These are phyloP conservation scores for Rubroshorea leprosula DNA, from an alignment of 345 rosid species.

Conservation along the genomic window DNA sequence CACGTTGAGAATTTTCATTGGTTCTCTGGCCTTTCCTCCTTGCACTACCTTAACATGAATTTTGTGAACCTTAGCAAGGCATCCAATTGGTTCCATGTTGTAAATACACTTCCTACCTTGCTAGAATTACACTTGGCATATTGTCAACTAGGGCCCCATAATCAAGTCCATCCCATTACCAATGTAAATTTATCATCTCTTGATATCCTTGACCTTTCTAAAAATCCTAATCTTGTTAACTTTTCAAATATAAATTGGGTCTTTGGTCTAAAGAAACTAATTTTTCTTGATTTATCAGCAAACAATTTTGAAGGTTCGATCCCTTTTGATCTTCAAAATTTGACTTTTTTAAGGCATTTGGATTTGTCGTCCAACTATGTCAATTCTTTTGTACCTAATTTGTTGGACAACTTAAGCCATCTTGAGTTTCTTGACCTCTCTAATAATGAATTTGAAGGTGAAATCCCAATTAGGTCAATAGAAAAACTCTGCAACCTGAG, in stretches of 20 bases:
- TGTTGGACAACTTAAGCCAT: neutral
- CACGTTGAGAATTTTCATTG: neutral
- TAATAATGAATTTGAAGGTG: no score
- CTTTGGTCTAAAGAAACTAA: neutral
- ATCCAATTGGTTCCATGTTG: slow-evolving; percentile 15
- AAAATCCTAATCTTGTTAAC: slow-evolving; percentile 11
- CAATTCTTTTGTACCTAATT: neutral
- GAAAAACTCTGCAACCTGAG: no score
- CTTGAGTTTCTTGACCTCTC: neutral
- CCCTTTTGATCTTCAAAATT: neutral
- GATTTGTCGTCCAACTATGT: no score
- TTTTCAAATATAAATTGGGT: slow-evolving; percentile 16
- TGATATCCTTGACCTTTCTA: slow-evolving; percentile 22
- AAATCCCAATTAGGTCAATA: no score
- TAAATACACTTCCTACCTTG: slow-evolving; percentile 24
- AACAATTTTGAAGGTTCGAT: slow-evolving; percentile 13
- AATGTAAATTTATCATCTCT: slow-evolving; percentile 22
- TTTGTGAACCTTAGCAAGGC: slow-evolving; percentile 15
- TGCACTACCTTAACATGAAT: slow-evolving; percentile 15
- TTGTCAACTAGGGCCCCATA: slow-evolving; percentile 13
- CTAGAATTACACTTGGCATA: slow-evolving; percentile 10
- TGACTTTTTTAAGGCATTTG: neutral
- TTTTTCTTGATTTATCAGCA: neutral
- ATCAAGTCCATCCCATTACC: slow-evolving; percentile 8
- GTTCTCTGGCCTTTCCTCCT: slow-evolving; percentile 18